phyloP scores from a whole-genome alignment of 2,329 filamentous ascomycete species.

The Eutypella sp. region DNA sequence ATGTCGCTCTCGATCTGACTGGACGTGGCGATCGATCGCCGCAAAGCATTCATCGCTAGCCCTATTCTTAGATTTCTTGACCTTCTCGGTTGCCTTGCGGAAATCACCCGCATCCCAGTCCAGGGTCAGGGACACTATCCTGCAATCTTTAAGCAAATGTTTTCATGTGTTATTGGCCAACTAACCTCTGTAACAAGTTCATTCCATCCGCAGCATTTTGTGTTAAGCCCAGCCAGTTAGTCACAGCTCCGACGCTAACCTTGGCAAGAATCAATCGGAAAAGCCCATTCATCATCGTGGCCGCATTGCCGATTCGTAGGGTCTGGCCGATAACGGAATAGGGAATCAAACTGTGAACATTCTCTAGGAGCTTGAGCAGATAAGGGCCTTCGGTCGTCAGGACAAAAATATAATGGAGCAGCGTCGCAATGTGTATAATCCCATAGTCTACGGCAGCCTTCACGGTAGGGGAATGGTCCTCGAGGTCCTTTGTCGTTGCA shows the following conservation, averaged over 20 bases:
- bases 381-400: constrained; percentile 72
- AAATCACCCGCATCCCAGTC: constrained; percentile 70
- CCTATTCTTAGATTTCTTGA: constrained; percentile 57
- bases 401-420: constrained; percentile 69
- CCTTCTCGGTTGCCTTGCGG: constrained; percentile 56
- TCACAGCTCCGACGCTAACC: constrained; percentile 65
- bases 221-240: constrained; percentile 75
- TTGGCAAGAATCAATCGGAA: constrained; percentile 71
- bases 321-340: constrained; percentile 70
- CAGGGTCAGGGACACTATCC: constrained; percentile 69
- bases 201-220: constrained; percentile 69
- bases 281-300: constrained; percentile 75
- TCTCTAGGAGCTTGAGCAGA: constrained; percentile 65
- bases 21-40: constrained; percentile 55
- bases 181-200: constrained; percentile 65
- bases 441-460: constrained; percentile 59
- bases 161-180: not conserved
- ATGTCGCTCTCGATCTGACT: constrained; percentile 49
- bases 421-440: constrained; percentile 58
- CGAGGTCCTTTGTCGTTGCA: constrained; percentile 55
- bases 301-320: constrained; percentile 70
- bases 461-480: constrained; percentile 57
- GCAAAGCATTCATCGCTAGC: constrained; percentile 58
- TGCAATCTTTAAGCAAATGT: constrained; percentile 23
- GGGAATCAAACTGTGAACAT: constrained; percentile 64